These are phyloP conservation scores for Leccinum longicurvipes DNA, from an alignment of 768 basidiomycete genomes.

Conservation along the genomic window DNA sequence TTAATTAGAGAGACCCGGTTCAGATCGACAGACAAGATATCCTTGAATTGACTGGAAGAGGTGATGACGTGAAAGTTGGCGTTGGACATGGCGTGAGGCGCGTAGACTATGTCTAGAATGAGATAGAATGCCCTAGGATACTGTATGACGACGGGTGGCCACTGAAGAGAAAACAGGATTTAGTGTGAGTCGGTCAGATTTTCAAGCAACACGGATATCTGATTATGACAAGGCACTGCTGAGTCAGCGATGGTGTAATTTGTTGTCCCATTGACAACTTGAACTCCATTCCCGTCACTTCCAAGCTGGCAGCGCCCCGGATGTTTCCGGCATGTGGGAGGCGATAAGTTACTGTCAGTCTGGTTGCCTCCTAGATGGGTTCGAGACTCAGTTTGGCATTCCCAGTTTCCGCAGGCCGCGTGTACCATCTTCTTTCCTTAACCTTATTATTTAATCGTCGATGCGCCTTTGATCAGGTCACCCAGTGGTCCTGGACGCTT, in stretches of 20 bases:
- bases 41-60: conserved; percentile 71
- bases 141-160: neutral
- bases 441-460: too few relatives aligned
- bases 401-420: too few relatives aligned
- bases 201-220: neutral
- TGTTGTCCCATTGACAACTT: neutral
- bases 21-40: conserved; percentile 72
- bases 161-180: neutral
- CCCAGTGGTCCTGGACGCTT: too few relatives aligned
- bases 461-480: too few relatives aligned
- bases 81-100: conserved; percentile 17
- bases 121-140: neutral
- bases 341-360: too few relatives aligned
- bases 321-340: neutral
- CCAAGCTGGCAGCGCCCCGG: neutral
- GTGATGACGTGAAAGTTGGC: conserved; percentile 47
- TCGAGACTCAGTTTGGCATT: too few relatives aligned
- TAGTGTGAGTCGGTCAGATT: neutral
- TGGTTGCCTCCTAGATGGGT: neutral
- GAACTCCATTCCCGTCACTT: neutral
- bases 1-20: conserved; percentile 80
- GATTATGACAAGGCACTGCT: neutral
- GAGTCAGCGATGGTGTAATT: neutral
- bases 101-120: neutral
- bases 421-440: too few relatives aligned